phyloP scores from a whole-genome alignment of 2,329 filamentous ascomycete species.

The Phoma sp. region DNA sequence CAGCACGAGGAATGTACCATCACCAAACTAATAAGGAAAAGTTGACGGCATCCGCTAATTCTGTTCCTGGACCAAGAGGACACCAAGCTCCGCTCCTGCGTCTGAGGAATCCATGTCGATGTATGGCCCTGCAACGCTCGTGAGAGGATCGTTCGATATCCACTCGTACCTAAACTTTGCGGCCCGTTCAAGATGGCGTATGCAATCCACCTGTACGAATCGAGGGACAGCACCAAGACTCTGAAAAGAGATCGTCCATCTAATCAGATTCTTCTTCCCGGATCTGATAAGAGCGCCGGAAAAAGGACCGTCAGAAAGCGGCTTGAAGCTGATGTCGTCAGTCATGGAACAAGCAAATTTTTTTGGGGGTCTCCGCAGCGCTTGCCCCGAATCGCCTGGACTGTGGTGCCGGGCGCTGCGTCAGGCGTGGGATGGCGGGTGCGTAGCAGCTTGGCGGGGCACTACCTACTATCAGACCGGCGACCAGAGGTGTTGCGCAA shows the following conservation, averaged over 20 bases:
- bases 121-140: conserved; percentile 27
- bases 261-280: conserved; percentile 27
- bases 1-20: conserved; percentile 6
- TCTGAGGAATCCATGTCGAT: conserved; percentile 28
- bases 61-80: conserved; percentile 27
- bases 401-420: conserved; percentile 14
- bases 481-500: too few species aligned
- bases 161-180: conserved; percentile 25
- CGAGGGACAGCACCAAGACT: conserved; percentile 15
- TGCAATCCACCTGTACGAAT: conserved; percentile 24
- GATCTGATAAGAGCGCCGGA: conserved; percentile 42
- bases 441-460: conserved; percentile 21
- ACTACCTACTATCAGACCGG: too few species aligned
- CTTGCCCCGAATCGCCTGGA: conserved; percentile 24
- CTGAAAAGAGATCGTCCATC: conserved; percentile 27
- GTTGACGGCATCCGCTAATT: conserved; percentile 26
- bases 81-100: conserved; percentile 23
- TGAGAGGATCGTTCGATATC: conserved; percentile 39
- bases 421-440: conserved; percentile 29
- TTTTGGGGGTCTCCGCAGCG: conserved; percentile 35
- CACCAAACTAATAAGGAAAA: conserved; percentile 18
- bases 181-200: conserved; percentile 30
- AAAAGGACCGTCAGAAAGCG: conserved; percentile 17
- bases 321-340: conserved; percentile 15
- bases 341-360: conserved; percentile 40